Evolutionary conservation across 2,329 filamentous ascomycete species (phyloP), one percentile per base, ranked within the genome.

Genomic region (Aspergillus calidoustus): DNA sequence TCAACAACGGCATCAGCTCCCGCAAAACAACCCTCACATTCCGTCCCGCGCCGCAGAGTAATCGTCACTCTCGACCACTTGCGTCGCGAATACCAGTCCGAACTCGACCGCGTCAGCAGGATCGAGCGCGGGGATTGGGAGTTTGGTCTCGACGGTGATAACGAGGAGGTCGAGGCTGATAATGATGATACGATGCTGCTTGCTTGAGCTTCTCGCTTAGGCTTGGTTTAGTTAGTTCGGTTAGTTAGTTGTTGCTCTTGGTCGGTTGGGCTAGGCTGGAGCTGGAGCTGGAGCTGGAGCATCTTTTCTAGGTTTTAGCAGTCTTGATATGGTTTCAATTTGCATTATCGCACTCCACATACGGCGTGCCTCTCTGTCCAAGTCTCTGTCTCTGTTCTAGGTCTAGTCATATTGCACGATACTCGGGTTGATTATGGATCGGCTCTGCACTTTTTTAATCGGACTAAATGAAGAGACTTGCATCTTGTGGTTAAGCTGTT

Each of bases 51-150:
- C 15, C 90, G 89, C 80, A 87, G 93, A 64, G 89, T 86, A 73
- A 88, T 98, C 41, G 85, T 98, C 17, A 97, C 92, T 34, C 80
- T 99, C 58, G 90, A 90, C 31, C 93, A 97, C 74, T 82, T 98
- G 56, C 86, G 93, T 71, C 92, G 90, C 76, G 91, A 94, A 74
- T 99, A 97, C 76, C 91, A 96, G 78, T 87, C 86, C 25, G 93
- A 98, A 77, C 80, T 99, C 72, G 95, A 99, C 78, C 86, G 92
- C 65, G 90, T 95, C 68, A 91, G 90, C 56, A 90, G 91, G 57
- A 93, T 97, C 74, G 89, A 95, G 78, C 91, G 91, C 72, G 93
- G 96, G 61, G 88, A 96, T 73, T 97, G 96, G 82, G 90, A 91
- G 17, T 91, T 97, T 73, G 83, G 79, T 47, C 66, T 76, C 6